Evolutionary conservation across 2,329 filamentous ascomycete species (phyloP), one percentile per base, ranked within the genome.

Genomic region (Pseudopyrenochaeta lycopersici): DNA sequence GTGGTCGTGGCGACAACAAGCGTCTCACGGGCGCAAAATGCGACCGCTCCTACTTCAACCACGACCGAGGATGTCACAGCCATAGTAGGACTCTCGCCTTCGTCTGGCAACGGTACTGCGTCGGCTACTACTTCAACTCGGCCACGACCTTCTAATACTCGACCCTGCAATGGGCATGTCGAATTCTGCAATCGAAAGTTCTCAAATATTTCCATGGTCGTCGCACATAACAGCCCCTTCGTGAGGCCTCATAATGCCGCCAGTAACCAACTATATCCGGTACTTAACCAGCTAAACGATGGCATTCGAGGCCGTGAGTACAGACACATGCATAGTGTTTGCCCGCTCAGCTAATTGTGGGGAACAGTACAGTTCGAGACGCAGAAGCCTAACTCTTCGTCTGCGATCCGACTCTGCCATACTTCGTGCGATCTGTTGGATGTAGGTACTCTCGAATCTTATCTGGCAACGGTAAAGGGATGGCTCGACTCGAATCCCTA

Each of bases 401-500:
- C 88, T 43, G 88, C 90, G 71, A 60, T 72, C 10, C 63, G 58
- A 1, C 91, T 95, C 66, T 97, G 93, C 76, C 93, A 97, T 74
- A 91, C 90, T 1, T 88, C 84, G 40, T 97, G 93, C 76, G 85
- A 92, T 61, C 79, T 97, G 2, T 84, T 97, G 29, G 88, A 97
- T 63, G 90, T 85, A 1, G 93, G 94, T 0, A 88, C 90, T 7
- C 89, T 95, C 45, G 86, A 88, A 48, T 79, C 85, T 38, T 95
- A 91, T 79, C 85, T 97, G 30, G 80, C 80, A 6, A 82, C 80
- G 0, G 89, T 97, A 11, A 82, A 81, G 31, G 73, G 80, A 38
- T 97, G 93, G 93, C 86, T 97, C 2, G 82, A 84, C 6, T 65
- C 71, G 0, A 87, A 97, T 64, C 92, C 92, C 0, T 94, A 91